Evolutionary conservation across 1,139 yeast species (phyloP).

Genomic region (Petasospora fabianii): DNA sequence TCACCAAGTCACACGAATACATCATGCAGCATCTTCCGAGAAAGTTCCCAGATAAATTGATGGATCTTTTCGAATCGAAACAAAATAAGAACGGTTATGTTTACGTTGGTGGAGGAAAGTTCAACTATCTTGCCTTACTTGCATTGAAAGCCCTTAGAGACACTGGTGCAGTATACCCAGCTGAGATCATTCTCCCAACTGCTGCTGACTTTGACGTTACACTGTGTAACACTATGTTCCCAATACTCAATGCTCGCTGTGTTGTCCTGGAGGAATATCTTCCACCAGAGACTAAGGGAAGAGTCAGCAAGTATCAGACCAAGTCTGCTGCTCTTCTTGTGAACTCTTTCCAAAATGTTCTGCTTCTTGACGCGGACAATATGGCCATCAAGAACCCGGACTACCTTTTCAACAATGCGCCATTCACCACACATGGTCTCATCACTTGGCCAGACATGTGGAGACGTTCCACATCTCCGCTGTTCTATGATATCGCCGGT

Average conservation of each 20-base stretch:
- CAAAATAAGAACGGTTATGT: slow-evolving; percentile 14
- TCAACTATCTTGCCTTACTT: slow-evolving; percentile 13
- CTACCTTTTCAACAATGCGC: slow-evolving; percentile 46
- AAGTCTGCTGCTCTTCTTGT: slow-evolving; percentile 53
- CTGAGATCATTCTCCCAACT: slow-evolving; percentile 10
- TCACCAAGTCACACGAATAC: slow-evolving; percentile 13
- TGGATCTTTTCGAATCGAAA: slow-evolving; percentile 2
- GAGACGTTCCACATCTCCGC: slow-evolving; percentile 66
- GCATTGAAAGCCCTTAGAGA: slow-evolving; percentile 12
- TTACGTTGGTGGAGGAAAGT: slow-evolving; percentile 14
- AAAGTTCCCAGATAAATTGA: slow-evolving; percentile 31
- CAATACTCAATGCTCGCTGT: slow-evolving; percentile 12
- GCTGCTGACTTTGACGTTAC: slow-evolving; percentile 26
- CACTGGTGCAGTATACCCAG: slow-evolving; percentile 14
- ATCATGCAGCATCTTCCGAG: slow-evolving; percentile 34
- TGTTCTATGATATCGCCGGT: slow-evolving; percentile 60
- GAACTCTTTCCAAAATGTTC: slow-evolving; percentile 57
- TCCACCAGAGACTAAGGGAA: slow-evolving; percentile 10
- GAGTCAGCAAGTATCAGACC: slow-evolving; percentile 12
- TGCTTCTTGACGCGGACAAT: slow-evolving; percentile 70
- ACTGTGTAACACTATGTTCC: slow-evolving; percentile 53
- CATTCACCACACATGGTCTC: slow-evolving; percentile 53
- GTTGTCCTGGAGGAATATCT: slow-evolving; percentile 9
- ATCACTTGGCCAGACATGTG: slow-evolving; percentile 82
- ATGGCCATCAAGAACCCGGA: slow-evolving; percentile 59